phyloP scores from a whole-genome alignment of 148 eudicot genomes.

The Hydrangea macrophylla region DNA sequence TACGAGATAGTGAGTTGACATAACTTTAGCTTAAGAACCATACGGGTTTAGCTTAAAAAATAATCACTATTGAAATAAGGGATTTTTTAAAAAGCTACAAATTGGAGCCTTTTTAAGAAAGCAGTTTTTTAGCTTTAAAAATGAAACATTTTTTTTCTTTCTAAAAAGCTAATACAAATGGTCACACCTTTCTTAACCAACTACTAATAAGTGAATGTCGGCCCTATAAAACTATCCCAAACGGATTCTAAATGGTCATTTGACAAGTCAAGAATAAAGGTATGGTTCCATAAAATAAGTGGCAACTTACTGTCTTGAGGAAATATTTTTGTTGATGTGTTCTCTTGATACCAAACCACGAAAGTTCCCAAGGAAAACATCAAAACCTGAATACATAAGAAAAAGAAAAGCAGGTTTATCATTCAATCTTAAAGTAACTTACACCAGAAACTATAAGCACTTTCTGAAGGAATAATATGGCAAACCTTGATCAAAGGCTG shows the following conservation, averaged over 20 bases:
- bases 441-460: slow-evolving; percentile 3
- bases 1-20: background rate
- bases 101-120: too few relatives aligned
- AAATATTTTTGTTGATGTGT: slow-evolving; percentile 70
- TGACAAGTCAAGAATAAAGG: background rate
- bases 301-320: slow-evolving; percentile 74
- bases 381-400: slow-evolving; percentile 53
- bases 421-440: background rate
- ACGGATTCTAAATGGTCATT: too few relatives aligned
- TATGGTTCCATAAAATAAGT: background rate
- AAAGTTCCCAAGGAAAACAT: slow-evolving; percentile 90
- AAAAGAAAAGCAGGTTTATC: background rate
- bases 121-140: too few relatives aligned
- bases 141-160: too few relatives aligned
- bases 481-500: slow-evolving; percentile 98
- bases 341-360: slow-evolving; percentile 96
- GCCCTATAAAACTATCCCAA: too few relatives aligned
- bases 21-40: slow-evolving; percentile 4
- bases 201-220: too few relatives aligned
- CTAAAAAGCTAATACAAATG: too few relatives aligned
- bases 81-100: too few relatives aligned
- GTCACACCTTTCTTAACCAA: too few relatives aligned
- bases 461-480: background rate
- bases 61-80: background rate
- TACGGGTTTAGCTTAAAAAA: background rate